phyloP scores from a whole-genome alignment of 2,329 filamentous ascomycete species.

The Cercospora nicotianae region DNA sequence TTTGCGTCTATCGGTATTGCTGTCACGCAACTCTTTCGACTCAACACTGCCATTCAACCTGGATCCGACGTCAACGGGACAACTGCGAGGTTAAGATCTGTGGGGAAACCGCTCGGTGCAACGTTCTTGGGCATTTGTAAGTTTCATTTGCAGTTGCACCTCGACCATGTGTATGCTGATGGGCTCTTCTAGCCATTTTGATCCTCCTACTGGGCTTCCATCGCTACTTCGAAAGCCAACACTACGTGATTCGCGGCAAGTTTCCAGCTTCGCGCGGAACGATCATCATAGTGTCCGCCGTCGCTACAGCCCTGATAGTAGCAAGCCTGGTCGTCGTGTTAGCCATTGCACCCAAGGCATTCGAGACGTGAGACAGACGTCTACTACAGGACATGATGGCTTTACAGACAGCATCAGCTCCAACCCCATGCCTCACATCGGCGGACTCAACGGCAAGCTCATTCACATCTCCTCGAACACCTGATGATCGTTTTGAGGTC shows the following conservation, averaged over 20 bases:
- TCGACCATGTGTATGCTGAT: not conserved
- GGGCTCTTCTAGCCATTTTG: slow-evolving; percentile 57
- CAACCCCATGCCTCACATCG: not conserved
- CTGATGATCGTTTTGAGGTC: not conserved
- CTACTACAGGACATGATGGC: not conserved
- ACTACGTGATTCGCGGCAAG: slow-evolving; percentile 77
- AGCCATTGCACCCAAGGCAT: slow-evolving; percentile 52
- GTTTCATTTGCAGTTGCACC: slow-evolving; percentile 13
- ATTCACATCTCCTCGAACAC: not conserved
- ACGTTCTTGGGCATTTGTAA: slow-evolving; percentile 68
- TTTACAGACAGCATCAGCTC: not conserved
- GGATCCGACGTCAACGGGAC: slow-evolving; percentile 23
- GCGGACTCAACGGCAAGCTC: not conserved
- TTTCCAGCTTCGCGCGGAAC: slow-evolving; percentile 77
- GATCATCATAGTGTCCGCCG: slow-evolving; percentile 66
- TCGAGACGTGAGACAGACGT: slow-evolving; percentile 35
- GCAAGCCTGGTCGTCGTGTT: slow-evolving; percentile 61
- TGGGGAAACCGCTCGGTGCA: slow-evolving; percentile 73
- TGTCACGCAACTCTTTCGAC: slow-evolving; percentile 79
- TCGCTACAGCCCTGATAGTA: slow-evolving; percentile 62
- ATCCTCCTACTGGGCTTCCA: slow-evolving; percentile 75
- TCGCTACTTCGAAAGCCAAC: slow-evolving; percentile 73
- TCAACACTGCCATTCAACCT: slow-evolving; percentile 64
- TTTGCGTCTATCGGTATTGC: slow-evolving; percentile 83
- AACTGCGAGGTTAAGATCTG: slow-evolving; percentile 51